Evolutionary conservation across 208 protist species (phyloP).

Genomic region (Tritrichomonas musculus): DNA sequence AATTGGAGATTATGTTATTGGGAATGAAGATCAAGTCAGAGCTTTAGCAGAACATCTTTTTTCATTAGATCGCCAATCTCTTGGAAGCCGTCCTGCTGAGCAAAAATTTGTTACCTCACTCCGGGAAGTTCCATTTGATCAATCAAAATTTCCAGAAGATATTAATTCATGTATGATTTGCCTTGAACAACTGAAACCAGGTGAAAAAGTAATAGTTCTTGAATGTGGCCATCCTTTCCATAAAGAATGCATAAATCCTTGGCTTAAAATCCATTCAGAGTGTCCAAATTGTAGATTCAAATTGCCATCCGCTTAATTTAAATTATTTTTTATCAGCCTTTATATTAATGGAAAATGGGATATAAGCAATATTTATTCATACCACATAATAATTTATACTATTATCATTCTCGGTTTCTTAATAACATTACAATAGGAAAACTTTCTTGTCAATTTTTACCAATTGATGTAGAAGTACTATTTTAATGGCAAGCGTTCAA

Average conservation of each 20-base stretch:
- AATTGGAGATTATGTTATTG: not conserved
- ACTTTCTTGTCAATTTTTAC: too few species aligned
- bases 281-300: not conserved
- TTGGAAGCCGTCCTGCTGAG: not conserved
- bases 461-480: too few species aligned
- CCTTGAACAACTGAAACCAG: not conserved
- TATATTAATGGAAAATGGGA: too few species aligned
- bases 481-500: too few species aligned
- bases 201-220: not conserved
- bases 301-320: not conserved
- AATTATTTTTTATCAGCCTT: too few species aligned
- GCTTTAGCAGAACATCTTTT: not conserved
- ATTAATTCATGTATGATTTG: not conserved
- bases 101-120: not conserved
- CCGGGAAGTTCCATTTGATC: not conserved
- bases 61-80: not conserved
- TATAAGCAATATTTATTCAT: too few species aligned
- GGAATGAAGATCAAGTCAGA: not conserved
- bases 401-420: too few species aligned
- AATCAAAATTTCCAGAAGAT: not conserved
- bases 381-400: too few species aligned
- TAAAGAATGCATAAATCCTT: not conserved
- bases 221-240: not conserved
- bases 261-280: not conserved
- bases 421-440: too few species aligned